Conservation (phyloP, 805 yeast genomes). For the Yamadazyma laniorum region DNA sequence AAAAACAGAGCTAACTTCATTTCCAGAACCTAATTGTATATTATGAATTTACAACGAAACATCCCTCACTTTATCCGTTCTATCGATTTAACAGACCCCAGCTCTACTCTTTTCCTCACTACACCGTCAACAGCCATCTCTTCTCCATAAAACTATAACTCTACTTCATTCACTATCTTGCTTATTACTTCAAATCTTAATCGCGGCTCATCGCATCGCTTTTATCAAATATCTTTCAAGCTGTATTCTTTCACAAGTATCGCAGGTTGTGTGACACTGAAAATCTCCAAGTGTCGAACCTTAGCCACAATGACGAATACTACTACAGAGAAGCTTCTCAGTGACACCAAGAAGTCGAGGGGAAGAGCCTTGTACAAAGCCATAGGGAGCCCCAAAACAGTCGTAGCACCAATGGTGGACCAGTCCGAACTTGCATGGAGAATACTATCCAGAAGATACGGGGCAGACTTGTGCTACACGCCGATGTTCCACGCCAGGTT, state of each 20-base stretch:
- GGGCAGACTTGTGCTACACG: conserved; percentile 91
- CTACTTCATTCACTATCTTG: too few relatives aligned
- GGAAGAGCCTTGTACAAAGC: conserved; percentile 73
- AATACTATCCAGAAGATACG: conserved; percentile 76
- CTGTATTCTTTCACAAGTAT: conserved; percentile 1
- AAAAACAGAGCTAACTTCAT: conserved; percentile 48
- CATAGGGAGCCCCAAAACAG: conserved; percentile 73
- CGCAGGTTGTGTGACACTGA: conserved; percentile 4
- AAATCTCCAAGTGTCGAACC: neutral
- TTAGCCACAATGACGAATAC: neutral
- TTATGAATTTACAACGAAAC: conserved; percentile 5
- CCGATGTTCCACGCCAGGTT: conserved; percentile 96
- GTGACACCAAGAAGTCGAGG: conserved; percentile 1
- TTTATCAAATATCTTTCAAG: conserved; percentile 1
- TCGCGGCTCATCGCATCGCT: conserved; percentile 3
- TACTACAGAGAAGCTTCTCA: neutral
- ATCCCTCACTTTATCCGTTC: too few relatives aligned
- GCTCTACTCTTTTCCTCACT: neutral
- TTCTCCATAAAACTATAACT: too few relatives aligned
- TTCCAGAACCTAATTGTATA: conserved; percentile 10
- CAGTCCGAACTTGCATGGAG: conserved; percentile 97
- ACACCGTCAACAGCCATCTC: too few relatives aligned
- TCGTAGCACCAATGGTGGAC: conserved; percentile 99
- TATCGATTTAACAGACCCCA: too few relatives aligned
- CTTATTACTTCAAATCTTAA: too few relatives aligned